These are phyloP conservation scores for Mrakia gelida DNA, from an alignment of 768 basidiomycete genomes.

Conservation along the genomic window DNA sequence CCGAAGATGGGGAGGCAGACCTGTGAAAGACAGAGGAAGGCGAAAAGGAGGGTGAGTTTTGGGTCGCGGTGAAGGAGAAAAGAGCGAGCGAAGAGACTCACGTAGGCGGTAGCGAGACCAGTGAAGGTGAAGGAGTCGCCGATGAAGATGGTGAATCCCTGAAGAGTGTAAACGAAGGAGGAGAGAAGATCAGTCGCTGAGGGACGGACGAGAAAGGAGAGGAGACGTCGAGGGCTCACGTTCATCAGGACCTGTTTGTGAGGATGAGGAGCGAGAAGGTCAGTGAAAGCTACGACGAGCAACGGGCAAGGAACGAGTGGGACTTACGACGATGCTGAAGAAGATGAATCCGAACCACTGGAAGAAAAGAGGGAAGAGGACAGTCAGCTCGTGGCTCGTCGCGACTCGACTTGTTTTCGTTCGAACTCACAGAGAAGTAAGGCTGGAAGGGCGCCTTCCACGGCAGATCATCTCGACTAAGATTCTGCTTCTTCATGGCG, in stretches of 20 bases:
- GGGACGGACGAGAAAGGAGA: neutral
- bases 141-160: constrained; percentile 35
- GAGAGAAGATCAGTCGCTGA: neutral
- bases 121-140: constrained; percentile 34
- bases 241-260: neutral
- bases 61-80: neutral
- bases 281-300: neutral
- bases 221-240: neutral
- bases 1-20: constrained; percentile 33
- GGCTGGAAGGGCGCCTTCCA: constrained; percentile 30
- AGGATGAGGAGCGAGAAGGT: neutral
- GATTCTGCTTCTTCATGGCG: constrained; percentile 25
- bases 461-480: constrained; percentile 19
- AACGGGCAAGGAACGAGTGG: neutral
- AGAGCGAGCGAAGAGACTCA: neutral
- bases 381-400: too few species aligned
- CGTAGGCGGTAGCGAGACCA: constrained; percentile 7
- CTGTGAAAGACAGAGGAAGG: neutral
- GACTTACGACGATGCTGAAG: neutral
- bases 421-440: constrained; percentile 21
- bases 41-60: neutral
- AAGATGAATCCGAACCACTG: constrained; percentile 30
- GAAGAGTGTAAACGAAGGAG: neutral
- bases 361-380: too few species aligned
- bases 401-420: too few species aligned